Evolutionary conservation across 345 rosid genomes (phyloP).

Genomic region (Hypericum androsaemum): DNA sequence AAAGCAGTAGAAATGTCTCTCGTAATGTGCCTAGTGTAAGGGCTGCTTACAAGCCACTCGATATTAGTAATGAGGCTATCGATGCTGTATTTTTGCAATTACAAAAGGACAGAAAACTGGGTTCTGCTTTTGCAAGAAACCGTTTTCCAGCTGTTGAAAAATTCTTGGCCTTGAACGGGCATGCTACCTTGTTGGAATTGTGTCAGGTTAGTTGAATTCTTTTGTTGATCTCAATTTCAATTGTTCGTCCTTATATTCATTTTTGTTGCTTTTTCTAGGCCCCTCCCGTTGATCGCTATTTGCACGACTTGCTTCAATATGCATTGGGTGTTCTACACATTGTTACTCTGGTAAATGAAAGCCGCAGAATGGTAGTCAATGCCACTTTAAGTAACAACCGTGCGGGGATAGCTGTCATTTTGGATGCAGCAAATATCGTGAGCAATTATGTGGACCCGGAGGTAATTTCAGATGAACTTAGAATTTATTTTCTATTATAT

Average conservation of each 20-base stretch:
- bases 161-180: slow-evolving; percentile 67
- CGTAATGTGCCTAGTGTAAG: slow-evolving; percentile 65
- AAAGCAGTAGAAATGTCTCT: slow-evolving; percentile 59
- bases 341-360: slow-evolving; percentile 64
- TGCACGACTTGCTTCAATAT: slow-evolving; percentile 94
- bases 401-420: slow-evolving; percentile 78
- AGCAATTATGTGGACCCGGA: slow-evolving; percentile 85
- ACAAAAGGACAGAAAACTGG: slow-evolving; percentile 92
- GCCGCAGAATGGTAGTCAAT: slow-evolving; percentile 83
- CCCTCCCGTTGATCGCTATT: slow-evolving; percentile 89
- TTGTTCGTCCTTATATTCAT: slow-evolving; percentile 8
- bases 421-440: slow-evolving; percentile 83
- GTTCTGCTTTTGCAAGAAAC: slow-evolving; percentile 79
- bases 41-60: slow-evolving; percentile 92
- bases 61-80: slow-evolving; percentile 92
- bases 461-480: slow-evolving; percentile 25
- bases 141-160: slow-evolving; percentile 83
- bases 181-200: slow-evolving; percentile 79
- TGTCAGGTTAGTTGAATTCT: slow-evolving; percentile 59
- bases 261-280: slow-evolving; percentile 45
- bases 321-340: slow-evolving; percentile 96
- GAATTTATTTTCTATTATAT: too few species aligned
- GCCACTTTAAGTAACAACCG: slow-evolving; percentile 84
- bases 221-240: background rate
- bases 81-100: slow-evolving; percentile 84